Evolutionary conservation across 2,329 filamentous ascomycete species (phyloP).

Genomic region (Macrophomina phaseolina): DNA sequence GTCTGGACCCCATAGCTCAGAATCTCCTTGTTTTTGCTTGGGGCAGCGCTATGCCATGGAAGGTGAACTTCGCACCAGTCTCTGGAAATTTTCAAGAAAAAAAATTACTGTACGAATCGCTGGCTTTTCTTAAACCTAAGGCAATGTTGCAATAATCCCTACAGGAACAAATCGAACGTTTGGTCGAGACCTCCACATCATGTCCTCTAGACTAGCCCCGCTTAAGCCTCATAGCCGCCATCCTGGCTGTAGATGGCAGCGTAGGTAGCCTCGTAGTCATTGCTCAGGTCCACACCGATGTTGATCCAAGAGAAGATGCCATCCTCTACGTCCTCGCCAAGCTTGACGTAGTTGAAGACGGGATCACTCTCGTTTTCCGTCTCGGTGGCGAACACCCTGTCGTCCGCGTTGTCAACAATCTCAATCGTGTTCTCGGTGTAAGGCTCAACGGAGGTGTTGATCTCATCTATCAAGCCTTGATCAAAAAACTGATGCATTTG

Average conservation of each 20-base stretch:
- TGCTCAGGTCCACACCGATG: conserved; percentile 10
- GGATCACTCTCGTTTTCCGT: conserved; percentile 57
- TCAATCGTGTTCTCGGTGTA: conserved; percentile 51
- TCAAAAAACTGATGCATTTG: conserved; percentile 59
- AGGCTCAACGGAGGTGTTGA: conserved; percentile 53
- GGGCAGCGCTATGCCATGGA: no score
- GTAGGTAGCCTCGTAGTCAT: conserved; percentile 2
- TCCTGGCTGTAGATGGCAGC: background rate
- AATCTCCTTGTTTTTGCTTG: no score
- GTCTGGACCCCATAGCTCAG: no score
- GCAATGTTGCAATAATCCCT: no score
- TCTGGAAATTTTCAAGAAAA: no score
- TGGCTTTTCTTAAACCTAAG: no score
- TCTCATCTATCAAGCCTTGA: conserved; percentile 59
- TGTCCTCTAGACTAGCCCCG: background rate
- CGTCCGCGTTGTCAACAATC: conserved; percentile 58
- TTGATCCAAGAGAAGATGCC: conserved; percentile 42
- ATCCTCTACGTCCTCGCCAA: conserved; percentile 55
- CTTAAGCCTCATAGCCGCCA: conserved; percentile 9
- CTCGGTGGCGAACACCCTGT: conserved; percentile 54
- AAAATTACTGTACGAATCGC: no score
- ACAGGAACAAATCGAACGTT: no score
- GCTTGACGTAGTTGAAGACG: conserved; percentile 62
- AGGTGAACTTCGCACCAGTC: no score
- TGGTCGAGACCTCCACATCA: background rate